phyloP scores from a whole-genome alignment of 140 eudicot species.

The Bidens hawaiensis region DNA sequence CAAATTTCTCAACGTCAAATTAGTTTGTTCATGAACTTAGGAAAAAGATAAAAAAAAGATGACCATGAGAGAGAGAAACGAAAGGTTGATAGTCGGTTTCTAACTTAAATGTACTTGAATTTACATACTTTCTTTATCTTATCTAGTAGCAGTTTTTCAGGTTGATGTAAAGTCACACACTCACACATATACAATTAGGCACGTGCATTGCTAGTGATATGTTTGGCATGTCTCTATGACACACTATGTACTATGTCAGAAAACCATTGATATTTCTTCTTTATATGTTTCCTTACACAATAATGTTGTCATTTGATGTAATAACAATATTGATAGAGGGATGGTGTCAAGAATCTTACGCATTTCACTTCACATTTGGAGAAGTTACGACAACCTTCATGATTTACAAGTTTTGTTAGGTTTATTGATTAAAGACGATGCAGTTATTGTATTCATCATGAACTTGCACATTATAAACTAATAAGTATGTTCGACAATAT shows the following conservation, averaged over 20 bases:
- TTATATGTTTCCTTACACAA: too few relatives aligned
- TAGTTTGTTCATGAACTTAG: conserved; percentile 13
- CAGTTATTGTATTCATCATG: too few relatives aligned
- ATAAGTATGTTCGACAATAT: too few relatives aligned
- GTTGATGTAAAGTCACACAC: conserved; percentile 7
- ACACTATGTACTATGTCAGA: not conserved
- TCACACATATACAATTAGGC: conserved; percentile 3
- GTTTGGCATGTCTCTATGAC: not conserved
- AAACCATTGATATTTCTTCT: conserved; percentile 4
- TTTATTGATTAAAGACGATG: too few relatives aligned
- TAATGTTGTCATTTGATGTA: too few relatives aligned
- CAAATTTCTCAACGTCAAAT: not conserved
- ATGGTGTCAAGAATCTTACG: too few relatives aligned
- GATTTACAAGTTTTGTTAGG: too few relatives aligned
- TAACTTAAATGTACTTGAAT: not conserved
- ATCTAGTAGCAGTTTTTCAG: not conserved
- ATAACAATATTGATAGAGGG: too few relatives aligned
- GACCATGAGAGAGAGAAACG: not conserved
- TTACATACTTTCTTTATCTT: conserved; percentile 10
- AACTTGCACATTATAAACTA: too few relatives aligned
- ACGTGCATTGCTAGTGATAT: conserved; percentile 16
- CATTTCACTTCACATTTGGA: too few relatives aligned
- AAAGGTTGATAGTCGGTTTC: not conserved
- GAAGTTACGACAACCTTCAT: too few relatives aligned
- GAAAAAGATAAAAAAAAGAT: not conserved